Percentiles rank a stretch among this genome's conserved stretches.
Conservation (phyloP, 1,139 yeast species). For the Candida sanyaensis region DNA sequence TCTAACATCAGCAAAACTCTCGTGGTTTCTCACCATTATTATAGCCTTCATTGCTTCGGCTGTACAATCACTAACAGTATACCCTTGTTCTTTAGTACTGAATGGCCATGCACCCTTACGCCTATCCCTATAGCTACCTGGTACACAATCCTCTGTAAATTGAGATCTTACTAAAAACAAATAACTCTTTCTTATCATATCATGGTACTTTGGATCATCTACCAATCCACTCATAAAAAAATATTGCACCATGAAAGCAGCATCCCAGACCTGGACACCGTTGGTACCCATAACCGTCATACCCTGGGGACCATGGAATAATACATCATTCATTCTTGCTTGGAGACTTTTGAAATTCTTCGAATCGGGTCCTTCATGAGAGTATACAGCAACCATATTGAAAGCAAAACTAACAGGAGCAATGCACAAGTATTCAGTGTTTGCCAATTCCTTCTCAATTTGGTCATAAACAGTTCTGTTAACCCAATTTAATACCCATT, state of each 20-base stretch:
- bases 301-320: slow-evolving; percentile 89
- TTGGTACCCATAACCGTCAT: slow-evolving; percentile 96
- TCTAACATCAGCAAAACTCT: slow-evolving; percentile 40
- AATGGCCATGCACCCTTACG: slow-evolving; percentile 97
- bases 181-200: slow-evolving; percentile 63
- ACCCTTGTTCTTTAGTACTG: slow-evolving; percentile 94
- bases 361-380: slow-evolving; percentile 73
- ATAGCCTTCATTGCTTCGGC: slow-evolving; percentile 96
- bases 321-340: slow-evolving; percentile 69
- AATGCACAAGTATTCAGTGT: slow-evolving; percentile 81
- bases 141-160: slow-evolving; percentile 76
- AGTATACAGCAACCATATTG: slow-evolving; percentile 67
- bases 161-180: slow-evolving; percentile 79
- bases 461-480: slow-evolving; percentile 59
- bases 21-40: slow-evolving; percentile 80
- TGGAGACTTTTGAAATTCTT: slow-evolving; percentile 56
- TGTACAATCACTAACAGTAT: slow-evolving; percentile 95
- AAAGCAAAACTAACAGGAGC: slow-evolving; percentile 95
- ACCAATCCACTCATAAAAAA: slow-evolving; percentile 82
- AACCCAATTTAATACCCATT: slow-evolving; percentile 61
- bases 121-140: slow-evolving; percentile 79
- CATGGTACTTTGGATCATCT: slow-evolving; percentile 64
- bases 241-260: slow-evolving; percentile 87
- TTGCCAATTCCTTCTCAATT: slow-evolving; percentile 70
- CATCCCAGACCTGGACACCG: slow-evolving; percentile 98